Evolutionary conservation across 108 stramenopile genomes (phyloP).

Genomic region (Cafeteria roenbergensis): DNA sequence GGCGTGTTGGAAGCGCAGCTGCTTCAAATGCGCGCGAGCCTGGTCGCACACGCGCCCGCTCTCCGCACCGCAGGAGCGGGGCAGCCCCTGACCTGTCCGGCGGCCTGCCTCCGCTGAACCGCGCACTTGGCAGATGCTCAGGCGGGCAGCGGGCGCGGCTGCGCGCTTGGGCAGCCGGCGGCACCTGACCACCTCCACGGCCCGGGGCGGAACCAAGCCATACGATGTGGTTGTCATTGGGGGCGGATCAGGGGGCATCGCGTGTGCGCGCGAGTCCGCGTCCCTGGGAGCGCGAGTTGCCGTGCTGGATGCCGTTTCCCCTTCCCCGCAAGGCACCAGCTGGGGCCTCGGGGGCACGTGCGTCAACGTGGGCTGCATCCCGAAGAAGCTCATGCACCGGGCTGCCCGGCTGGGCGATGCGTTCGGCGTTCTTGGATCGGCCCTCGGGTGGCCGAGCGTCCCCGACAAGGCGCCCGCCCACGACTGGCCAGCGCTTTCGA

Average conservation of each 20-base stretch:
- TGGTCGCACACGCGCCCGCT: too few relatives aligned
- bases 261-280: constrained; percentile 28
- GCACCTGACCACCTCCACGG: too few relatives aligned
- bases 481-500: constrained; percentile 25
- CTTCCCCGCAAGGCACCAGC: constrained; percentile 33
- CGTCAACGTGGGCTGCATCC: constrained; percentile 56
- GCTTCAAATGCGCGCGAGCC: too few relatives aligned
- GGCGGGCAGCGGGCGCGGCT: too few relatives aligned
- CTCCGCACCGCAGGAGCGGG: too few relatives aligned
- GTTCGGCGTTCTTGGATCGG: background rate
- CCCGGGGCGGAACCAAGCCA: background rate
- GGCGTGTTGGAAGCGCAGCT: too few relatives aligned
- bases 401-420: constrained; percentile 8
- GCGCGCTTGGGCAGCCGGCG: too few relatives aligned
- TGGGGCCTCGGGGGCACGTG: constrained; percentile 55
- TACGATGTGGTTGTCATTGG: constrained; percentile 92
- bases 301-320: constrained; percentile 37
- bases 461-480: too few relatives aligned
- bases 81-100: too few relatives aligned
- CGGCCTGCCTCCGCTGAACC: too few relatives aligned
- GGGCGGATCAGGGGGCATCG: constrained; percentile 56
- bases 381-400: constrained; percentile 49
- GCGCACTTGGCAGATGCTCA: too few relatives aligned
- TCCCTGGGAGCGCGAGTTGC: constrained; percentile 32
- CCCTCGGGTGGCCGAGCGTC: background rate